Base-by-base conservation (phyloP, 345 rosid genomes). In the Populus ilicifolia region DNA sequence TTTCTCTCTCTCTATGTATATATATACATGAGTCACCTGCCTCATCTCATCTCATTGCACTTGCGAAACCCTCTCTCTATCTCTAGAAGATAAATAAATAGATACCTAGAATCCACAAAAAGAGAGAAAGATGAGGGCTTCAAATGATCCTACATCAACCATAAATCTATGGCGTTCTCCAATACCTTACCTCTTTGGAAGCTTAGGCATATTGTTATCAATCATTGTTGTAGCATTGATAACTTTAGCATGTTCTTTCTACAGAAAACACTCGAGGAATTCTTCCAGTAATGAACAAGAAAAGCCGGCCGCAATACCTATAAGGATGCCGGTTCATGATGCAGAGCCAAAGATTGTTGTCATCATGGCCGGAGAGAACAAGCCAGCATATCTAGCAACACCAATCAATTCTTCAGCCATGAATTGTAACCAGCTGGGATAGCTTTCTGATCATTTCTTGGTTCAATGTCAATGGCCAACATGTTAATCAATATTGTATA, bases 331-430 rank as follows among this genome's bases (percentile, higher is more conserved):
- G 8, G 72, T 59, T 52, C 38, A 14, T 33, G 88, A 80, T 23
- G 75, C 69, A 41, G 83, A 75, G 72, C 88, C 90, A 17, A 87
- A 82, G 79, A 56, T 87, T 46, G 88, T 80, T 0, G 91, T 89
- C 29, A 83, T 89, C 79, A 82, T 90, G 92, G 87, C 91, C 14
- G 91, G 92, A 70, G 86, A 89, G 0, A 78, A 85, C 29, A 82
- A 80, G 66, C 94, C 92, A 16, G 80, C 83, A 4, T 86, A 77
- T 83, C 75, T 90, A 50, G 94, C 94, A 39, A 77, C 79, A 46
- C 90, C 88, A 5, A 79, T 74, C 35, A 38, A 44, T 13, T 27
- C 68, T 52, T 46, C 85, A 10, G 17, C 30, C 41, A 14, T 48
- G 21, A 48, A 16, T 17, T 48, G 54, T 48, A 16, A 14, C 54